These are phyloP conservation scores for Musa beccarii DNA, from an alignment of 176 grass and related monocot species.

Conservation along the genomic window DNA sequence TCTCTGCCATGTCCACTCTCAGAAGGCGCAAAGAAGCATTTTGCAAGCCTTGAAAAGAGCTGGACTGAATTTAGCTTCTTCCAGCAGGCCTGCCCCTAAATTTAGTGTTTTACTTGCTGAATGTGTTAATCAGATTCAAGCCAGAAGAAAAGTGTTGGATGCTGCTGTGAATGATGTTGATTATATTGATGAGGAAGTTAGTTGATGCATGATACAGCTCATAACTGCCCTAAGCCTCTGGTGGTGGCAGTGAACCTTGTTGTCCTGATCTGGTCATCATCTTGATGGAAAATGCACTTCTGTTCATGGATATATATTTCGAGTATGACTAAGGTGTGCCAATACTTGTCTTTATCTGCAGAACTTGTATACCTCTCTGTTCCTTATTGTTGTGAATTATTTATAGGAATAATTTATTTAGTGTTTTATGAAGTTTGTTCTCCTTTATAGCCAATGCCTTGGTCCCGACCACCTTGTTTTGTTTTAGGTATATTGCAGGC, in stretches of 20 bases:
- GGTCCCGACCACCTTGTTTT: not conserved
- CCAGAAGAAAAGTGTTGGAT: not conserved
- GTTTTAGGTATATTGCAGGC: not conserved
- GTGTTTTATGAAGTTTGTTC: not conserved
- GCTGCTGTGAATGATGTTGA: not conserved
- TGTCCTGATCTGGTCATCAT: not conserved
- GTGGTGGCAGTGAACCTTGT: too few species aligned
- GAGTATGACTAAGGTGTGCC: not conserved
- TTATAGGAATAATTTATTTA: not conserved
- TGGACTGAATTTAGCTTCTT: conserved; percentile 1
- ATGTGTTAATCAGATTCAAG: conserved; percentile 1
- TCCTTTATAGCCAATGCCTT: not conserved
- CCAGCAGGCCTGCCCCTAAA: not conserved
- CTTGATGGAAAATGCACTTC: not conserved
- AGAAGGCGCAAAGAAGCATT: not conserved
- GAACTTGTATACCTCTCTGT: not conserved
- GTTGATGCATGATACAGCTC: not conserved
- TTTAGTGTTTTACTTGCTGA: conserved; percentile 6
- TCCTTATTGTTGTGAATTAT: not conserved
- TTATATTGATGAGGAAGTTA: not conserved
- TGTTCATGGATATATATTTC: not conserved
- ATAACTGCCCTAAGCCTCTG: too few species aligned
- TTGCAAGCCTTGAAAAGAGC: not conserved
- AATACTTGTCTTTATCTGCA: not conserved
- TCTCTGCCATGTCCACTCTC: not conserved